Evolutionary conservation across 306 rosid genomes (phyloP).

Genomic region (Calophaca sinica): DNA sequence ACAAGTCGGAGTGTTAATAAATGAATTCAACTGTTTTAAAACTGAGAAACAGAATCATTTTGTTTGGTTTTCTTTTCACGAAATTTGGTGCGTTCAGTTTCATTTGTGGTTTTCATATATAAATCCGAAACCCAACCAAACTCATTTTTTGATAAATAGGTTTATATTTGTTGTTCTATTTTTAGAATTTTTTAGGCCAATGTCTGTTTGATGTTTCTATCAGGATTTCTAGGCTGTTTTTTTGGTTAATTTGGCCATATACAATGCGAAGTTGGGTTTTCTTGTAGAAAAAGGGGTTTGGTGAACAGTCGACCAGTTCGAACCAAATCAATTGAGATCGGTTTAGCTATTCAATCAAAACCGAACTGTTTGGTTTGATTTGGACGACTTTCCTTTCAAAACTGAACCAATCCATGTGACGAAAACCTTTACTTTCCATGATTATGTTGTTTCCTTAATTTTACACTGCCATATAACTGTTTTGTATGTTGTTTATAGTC

Average conservation of each 20-base stretch:
- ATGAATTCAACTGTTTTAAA: not conserved
- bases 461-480: not conserved
- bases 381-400: not conserved
- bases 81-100: conserved; percentile 11
- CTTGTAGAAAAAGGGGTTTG: not conserved
- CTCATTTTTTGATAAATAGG: not conserved
- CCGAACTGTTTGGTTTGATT: conserved; percentile 8
- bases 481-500: conserved; percentile 1
- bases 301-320: not conserved
- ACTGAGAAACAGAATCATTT: not conserved
- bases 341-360: conserved; percentile 1
- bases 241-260: not conserved
- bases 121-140: not conserved
- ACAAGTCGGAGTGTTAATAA: not conserved
- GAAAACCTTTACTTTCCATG: not conserved
- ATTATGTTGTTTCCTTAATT: conserved; percentile 15
- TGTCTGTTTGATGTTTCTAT: not conserved
- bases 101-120: conserved; percentile 15
- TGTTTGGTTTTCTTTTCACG: no score
- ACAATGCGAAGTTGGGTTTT: conserved; percentile 15
- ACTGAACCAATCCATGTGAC: not conserved
- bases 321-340: conserved; percentile 8
- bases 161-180: not conserved
- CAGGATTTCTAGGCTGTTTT: not conserved
- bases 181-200: not conserved